A percentile compares a stretch with the other conserved stretches of the same genome.
These are phyloP conservation scores for Sistotremastrum niveocremeum DNA, from an alignment of 768 basidiomycete genomes.

Conservation along the genomic window DNA sequence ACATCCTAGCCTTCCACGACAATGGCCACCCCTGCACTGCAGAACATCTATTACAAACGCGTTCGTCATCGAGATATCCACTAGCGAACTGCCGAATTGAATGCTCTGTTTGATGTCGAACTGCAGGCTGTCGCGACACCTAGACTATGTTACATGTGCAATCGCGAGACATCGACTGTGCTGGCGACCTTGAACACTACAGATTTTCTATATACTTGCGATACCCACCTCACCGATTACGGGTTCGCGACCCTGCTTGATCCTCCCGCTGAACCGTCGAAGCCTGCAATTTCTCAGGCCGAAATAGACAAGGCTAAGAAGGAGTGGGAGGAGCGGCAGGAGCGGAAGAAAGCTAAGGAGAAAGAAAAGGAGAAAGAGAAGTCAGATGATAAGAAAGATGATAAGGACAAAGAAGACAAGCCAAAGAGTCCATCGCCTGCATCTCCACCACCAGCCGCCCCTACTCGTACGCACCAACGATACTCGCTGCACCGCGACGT, in stretches of 20 bases:
- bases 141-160: constrained; percentile 68
- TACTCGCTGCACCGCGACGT: constrained; percentile 75
- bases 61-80: constrained; percentile 30
- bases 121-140: constrained; percentile 62
- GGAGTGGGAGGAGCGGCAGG: constrained; percentile 70
- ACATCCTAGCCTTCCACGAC: constrained; percentile 3
- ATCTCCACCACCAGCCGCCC: constrained; percentile 8
- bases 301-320: constrained; percentile 67
- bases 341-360: constrained; percentile 39
- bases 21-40: constrained; percentile 48
- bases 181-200: constrained; percentile 71
- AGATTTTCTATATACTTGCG: constrained; percentile 82
- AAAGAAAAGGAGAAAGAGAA: constrained; percentile 36
- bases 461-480: constrained; percentile 39
- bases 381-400: constrained; percentile 19
- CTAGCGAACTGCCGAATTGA: not conserved
- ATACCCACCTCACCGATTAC: constrained; percentile 62
- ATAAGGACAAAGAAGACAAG: constrained; percentile 20
- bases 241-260: constrained; percentile 53
- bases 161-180: constrained; percentile 68
- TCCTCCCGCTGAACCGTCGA: constrained; percentile 21
- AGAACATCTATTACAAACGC: constrained; percentile 81
- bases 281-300: constrained; percentile 34
- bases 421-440: constrained; percentile 26
- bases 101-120: not conserved